A percentile compares a stretch with the other conserved stretches of the same genome.
These are phyloP conservation scores for Cercospora citrullina DNA, from an alignment of 2,329 filamentous ascomycete genomes.

Conservation along the genomic window DNA sequence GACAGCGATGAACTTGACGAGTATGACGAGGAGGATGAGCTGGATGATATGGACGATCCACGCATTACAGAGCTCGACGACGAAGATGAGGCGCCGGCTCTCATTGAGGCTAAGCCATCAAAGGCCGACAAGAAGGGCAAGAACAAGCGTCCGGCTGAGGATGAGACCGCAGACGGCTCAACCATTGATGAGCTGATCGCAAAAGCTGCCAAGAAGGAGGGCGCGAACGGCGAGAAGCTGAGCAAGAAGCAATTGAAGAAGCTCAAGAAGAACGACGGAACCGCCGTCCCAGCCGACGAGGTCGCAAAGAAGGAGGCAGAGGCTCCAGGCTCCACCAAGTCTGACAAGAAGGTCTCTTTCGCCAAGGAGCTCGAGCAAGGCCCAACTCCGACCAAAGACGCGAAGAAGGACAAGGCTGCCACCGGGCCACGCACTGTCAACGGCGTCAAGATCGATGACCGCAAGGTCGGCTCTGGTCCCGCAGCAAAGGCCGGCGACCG, in stretches of 20 bases:
- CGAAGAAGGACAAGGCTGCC: conserved; percentile 51
- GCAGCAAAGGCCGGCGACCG: conserved; percentile 86
- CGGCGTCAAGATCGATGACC: conserved; percentile 92
- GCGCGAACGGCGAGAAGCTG: conserved; percentile 67
- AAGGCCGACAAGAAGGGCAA: conserved; percentile 81
- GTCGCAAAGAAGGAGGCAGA: conserved; percentile 60
- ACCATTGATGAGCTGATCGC: conserved; percentile 80
- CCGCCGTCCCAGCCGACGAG: conserved; percentile 57
- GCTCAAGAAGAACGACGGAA: conserved; percentile 96
- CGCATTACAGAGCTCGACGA: conserved; percentile 32
- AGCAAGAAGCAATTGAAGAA: conserved; percentile 99
- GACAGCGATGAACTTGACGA: conserved; percentile 73
- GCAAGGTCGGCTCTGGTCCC: conserved; percentile 83
- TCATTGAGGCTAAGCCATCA: conserved; percentile 53
- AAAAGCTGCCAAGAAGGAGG: conserved; percentile 60
- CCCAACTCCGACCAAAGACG: conserved; percentile 68
- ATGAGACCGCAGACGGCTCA: conserved; percentile 58
- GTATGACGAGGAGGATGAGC: conserved; percentile 40
- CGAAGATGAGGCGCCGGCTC: conserved; percentile 56
- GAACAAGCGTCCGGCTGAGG: conserved; percentile 89
- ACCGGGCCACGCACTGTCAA: conserved; percentile 75
- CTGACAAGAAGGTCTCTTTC: conserved; percentile 96
- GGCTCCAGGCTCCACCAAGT: conserved; percentile 54
- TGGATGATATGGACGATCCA: conserved; percentile 32
- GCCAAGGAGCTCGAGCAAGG: conserved; percentile 98